Conservation (phyloP, 768 basidiomycete species). For the Wakefieldia striispora region DNA sequence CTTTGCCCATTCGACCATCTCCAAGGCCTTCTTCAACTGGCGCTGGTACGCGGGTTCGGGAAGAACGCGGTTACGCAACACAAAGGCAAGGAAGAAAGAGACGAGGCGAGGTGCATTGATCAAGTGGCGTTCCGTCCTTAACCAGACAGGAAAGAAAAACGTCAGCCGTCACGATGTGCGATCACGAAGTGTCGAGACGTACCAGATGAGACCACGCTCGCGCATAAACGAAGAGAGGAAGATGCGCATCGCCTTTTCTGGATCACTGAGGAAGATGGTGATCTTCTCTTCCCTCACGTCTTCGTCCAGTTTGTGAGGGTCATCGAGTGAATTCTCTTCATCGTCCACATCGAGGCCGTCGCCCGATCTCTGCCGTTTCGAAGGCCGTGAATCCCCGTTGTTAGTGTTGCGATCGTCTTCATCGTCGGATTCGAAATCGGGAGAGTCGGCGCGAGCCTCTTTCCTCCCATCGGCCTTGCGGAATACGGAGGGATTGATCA, state of each 20-base stretch:
- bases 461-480: slow-evolving; percentile 33
- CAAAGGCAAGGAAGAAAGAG: slow-evolving; percentile 57
- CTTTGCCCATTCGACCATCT: slow-evolving; percentile 39
- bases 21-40: slow-evolving; percentile 45
- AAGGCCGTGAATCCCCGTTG: slow-evolving; percentile 7
- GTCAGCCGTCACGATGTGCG: not conserved
- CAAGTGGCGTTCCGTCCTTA: slow-evolving; percentile 50
- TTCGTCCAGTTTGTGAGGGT: slow-evolving; percentile 33
- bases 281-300: slow-evolving; percentile 44
- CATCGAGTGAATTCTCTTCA: slow-evolving; percentile 33
- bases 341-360: slow-evolving; percentile 16
- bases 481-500: slow-evolving; percentile 42
- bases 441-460: slow-evolving; percentile 29
- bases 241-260: slow-evolving; percentile 54
- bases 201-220: slow-evolving; percentile 71
- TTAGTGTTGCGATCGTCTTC: slow-evolving; percentile 19
- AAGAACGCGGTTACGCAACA: slow-evolving; percentile 55
- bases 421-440: slow-evolving; percentile 35
- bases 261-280: slow-evolving; percentile 56
- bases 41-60: slow-evolving; percentile 46
- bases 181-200: slow-evolving; percentile 14
- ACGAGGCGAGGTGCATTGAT: slow-evolving; percentile 51
- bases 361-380: slow-evolving; percentile 26
- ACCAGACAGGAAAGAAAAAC: not conserved
- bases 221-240: slow-evolving; percentile 73